Base-by-base conservation (phyloP, 2,329 filamentous ascomycete genomes). In the Pseudocercospora fijiensis region DNA sequence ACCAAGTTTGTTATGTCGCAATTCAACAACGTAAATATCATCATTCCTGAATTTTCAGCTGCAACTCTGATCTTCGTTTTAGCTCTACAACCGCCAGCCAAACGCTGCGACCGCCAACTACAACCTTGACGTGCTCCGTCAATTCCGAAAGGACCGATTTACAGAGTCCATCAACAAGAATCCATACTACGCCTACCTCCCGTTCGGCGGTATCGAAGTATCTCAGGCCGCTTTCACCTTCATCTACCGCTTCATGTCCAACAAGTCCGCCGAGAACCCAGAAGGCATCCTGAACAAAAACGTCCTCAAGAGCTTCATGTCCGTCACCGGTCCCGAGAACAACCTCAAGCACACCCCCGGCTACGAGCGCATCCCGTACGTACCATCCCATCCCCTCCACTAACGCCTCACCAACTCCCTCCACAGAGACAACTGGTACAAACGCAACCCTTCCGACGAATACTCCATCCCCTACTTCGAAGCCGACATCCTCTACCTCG, bases 291-390 rank as follows among this genome's bases (percentile, higher is more conserved):
- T 79, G 9, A 74, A 76, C 65, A 72, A 75, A 58, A 68, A 76
- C 9, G 71, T 75, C 1, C 67, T 81, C 10, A 79, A 78, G 67
- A 75, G 73, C 51, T 80, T 79, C 72, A 76, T 75, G 64, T 72
- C 77, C 58, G 72, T 81, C 47, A 69, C 65, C 4, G 77, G 76
- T 18, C 65, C 71, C 1, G 73, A 74, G 33, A 71, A 73, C 62
- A 71, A 72, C 61, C 65, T 70, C 24, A 62, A 60, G 10, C 76
- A 75, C 68, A 72, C 68, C 2, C 69, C 67, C 8, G 79, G 77
- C 27, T 62, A 76, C 49, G 79, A 81, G 67, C 70, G 73, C 6
- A 79, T 81, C 61, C 79, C 80, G 73, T 74, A 71, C 67, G 47
- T 59, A 67, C 13, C 75, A 76, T 68, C 69, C 67, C 4, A 72